Conservation (phyloP, 2,329 filamentous ascomycete genomes). For the Ophiosphaerella narmari region DNA sequence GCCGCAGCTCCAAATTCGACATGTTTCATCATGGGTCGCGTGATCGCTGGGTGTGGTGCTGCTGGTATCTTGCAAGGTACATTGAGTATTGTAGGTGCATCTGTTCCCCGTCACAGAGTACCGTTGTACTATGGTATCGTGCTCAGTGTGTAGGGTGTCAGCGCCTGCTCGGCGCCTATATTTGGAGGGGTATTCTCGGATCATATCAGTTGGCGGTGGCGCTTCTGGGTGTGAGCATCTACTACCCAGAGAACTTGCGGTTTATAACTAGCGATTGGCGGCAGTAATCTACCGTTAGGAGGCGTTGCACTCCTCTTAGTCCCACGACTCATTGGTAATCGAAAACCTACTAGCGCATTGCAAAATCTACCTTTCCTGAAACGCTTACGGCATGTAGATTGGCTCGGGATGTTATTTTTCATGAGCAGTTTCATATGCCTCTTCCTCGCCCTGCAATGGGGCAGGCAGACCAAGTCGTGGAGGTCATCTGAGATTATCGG, state of each 20-base stretch:
- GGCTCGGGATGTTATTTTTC: conserved; percentile 14
- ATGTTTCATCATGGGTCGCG: conserved; percentile 45
- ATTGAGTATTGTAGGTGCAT: conserved; percentile 50
- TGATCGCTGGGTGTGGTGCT: conserved; percentile 44
- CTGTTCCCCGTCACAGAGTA: conserved; percentile 46
- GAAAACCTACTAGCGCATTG: not conserved
- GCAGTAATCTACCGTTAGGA: not conserved
- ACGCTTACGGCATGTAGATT: conserved; percentile 12
- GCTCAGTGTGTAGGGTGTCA: conserved; percentile 41
- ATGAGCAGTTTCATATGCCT: conserved; percentile 14
- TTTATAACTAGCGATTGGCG: not conserved
- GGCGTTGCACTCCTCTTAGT: not conserved
- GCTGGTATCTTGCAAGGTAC: conserved; percentile 37
- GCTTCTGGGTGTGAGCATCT: conserved; percentile 42
- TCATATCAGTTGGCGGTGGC: conserved; percentile 47
- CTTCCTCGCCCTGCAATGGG: conserved; percentile 24
- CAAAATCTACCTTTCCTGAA: not conserved
- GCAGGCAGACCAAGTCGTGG: conserved; percentile 50
- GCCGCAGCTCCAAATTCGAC: conserved; percentile 44
- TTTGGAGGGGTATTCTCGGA: conserved; percentile 48
- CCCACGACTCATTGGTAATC: not conserved
- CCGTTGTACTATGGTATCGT: conserved; percentile 45
- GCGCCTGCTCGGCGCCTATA: conserved; percentile 46
- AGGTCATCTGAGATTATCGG: conserved; percentile 49
- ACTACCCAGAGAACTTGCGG: not conserved